phyloP scores from a whole-genome alignment of 1,139 yeast species.

The Suhomyces maxii region DNA sequence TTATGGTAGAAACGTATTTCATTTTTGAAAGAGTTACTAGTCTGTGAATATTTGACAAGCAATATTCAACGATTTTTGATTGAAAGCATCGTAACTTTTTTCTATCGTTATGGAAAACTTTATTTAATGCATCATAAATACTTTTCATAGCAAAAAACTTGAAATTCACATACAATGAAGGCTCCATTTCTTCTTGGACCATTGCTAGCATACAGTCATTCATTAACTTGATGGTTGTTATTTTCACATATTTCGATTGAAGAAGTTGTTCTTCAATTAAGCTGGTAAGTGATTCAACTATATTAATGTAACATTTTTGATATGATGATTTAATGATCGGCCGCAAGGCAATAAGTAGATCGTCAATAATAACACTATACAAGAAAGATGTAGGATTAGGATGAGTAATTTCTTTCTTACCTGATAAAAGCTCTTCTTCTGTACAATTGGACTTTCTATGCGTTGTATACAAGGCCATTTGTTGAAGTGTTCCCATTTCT shows the following conservation, averaged over 20 bases:
- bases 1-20: not conserved
- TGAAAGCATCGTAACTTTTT: not conserved
- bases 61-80: not conserved
- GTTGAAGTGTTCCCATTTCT: too few relatives aligned
- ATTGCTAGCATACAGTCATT: constrained; percentile 1
- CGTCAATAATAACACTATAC: not conserved
- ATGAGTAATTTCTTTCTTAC: too few relatives aligned
- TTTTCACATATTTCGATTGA: not conserved
- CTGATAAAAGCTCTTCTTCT: not conserved
- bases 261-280: not conserved
- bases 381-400: too few relatives aligned
- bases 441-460: too few relatives aligned
- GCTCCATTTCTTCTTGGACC: not conserved
- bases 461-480: too few relatives aligned
- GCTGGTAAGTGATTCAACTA: not conserved
- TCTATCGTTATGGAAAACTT: not conserved
- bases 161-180: not conserved
- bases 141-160: constrained; percentile 1
- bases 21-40: not conserved
- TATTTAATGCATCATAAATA: constrained; percentile 1
- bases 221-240: not conserved
- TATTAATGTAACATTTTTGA: not conserved
- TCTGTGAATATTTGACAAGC: constrained; percentile 2
- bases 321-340: not conserved
- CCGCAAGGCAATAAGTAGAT: constrained; percentile 1